phyloP scores from a whole-genome alignment of 768 basidiomycete genomes.

The Tubosaeta brunneosetosa region DNA sequence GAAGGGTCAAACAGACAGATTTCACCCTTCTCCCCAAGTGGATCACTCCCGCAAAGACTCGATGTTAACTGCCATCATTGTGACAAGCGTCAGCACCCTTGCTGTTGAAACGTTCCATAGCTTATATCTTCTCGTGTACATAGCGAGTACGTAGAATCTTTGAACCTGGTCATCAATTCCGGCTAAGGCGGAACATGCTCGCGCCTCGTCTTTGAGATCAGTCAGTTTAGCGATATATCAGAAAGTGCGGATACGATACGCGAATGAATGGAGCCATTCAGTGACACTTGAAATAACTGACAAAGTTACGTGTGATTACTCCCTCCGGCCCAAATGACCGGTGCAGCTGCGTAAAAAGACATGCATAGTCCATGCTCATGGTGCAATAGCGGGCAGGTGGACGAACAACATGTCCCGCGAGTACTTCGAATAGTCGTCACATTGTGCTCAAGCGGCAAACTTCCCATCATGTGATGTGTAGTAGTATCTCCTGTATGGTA shows the following conservation, averaged over 20 bases:
- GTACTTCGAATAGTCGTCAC: conserved; percentile 2
- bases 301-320: neutral
- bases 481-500: neutral
- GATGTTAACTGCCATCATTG: neutral
- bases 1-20: too few relatives aligned
- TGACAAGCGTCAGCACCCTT: neutral
- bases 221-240: neutral
- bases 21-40: too few relatives aligned
- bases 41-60: too few relatives aligned
- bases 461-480: conserved; percentile 2
- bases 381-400: conserved; percentile 1
- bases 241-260: neutral
- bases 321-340: conserved; percentile 4
- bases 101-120: neutral
- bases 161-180: neutral
- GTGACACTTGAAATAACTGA: neutral
- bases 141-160: neutral
- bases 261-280: neutral
- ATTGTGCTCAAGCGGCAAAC: conserved; percentile 1
- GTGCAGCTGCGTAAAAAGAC: conserved; percentile 11
- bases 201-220: conserved; percentile 1
- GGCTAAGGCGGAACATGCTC: neutral
- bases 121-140: neutral
- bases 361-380: conserved; percentile 6
- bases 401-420: conserved; percentile 6